A percentile compares a stretch with the other conserved stretches of the same genome.
Conservation (phyloP, 2,329 filamentous ascomycete genomes). For the Paracamarosporium sp. region DNA sequence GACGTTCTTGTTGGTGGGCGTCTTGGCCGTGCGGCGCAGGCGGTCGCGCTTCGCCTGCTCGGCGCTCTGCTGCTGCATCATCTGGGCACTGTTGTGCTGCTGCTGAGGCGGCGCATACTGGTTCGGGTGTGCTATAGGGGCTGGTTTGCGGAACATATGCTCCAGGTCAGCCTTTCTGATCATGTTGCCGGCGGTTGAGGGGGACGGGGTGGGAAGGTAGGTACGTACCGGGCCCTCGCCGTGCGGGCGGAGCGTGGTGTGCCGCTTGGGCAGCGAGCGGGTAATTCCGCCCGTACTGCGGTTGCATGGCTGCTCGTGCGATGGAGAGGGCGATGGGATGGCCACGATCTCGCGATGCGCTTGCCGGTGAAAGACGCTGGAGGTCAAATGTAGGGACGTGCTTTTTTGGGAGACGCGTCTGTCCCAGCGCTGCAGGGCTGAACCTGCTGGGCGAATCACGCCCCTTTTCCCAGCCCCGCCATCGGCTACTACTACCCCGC, state of each 20-base stretch:
- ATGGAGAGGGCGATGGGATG: conserved; percentile 39
- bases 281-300: conserved; percentile 53
- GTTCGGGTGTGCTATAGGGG: conserved; percentile 56
- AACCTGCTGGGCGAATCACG: conserved; percentile 29
- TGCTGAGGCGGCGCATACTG: conserved; percentile 52
- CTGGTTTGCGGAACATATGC: conserved; percentile 54
- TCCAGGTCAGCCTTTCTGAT: conserved; percentile 58
- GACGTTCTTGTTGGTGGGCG: conserved; percentile 93
- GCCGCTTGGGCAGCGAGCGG: conserved; percentile 44
- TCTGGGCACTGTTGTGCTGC: conserved; percentile 47
- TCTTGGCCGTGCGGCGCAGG: conserved; percentile 81
- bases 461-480: conserved; percentile 31
- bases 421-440: conserved; percentile 24
- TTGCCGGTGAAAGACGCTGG: conserved; percentile 14
- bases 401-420: conserved; percentile 38
- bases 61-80: conserved; percentile 52
- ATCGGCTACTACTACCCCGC: conserved; percentile 22
- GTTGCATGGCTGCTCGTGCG: conserved; percentile 46
- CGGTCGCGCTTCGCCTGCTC: conserved; percentile 65
- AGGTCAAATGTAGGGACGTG: conserved; percentile 22
- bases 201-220: conserved; percentile 12
- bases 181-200: conserved; percentile 39
- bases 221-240: conserved; percentile 53
- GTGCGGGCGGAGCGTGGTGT: conserved; percentile 46
- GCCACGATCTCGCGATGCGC: conserved; percentile 30